Evolutionary conservation across 2,329 filamentous ascomycete species (phyloP).

Genomic region (Penicillium sp.): DNA sequence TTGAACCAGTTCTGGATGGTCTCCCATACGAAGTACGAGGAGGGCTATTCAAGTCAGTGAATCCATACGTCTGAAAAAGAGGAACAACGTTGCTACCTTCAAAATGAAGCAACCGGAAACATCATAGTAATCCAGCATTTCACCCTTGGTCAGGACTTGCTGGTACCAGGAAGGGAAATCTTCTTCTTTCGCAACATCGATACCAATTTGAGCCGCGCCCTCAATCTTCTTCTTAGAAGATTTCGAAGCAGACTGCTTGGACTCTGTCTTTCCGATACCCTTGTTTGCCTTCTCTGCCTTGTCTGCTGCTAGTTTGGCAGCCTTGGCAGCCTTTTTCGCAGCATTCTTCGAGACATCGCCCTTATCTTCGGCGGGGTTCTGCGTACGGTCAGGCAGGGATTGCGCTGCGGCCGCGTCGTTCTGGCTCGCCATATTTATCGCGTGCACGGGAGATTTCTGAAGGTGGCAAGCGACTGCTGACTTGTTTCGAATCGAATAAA

Average conservation of each 20-base stretch:
- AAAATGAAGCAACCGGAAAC: conserved; percentile 97
- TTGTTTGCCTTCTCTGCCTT: conserved; percentile 39
- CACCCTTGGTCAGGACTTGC: conserved; percentile 92
- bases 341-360: conserved; percentile 38
- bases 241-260: conserved; percentile 42
- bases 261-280: conserved; percentile 40
- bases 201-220: conserved; percentile 70
- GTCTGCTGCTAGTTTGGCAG: conserved; percentile 39
- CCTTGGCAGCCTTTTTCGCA: conserved; percentile 49
- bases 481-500: neutral
- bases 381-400: conserved; percentile 38
- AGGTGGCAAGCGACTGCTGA: neutral
- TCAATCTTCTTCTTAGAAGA: conserved; percentile 54
- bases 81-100: conserved; percentile 48
- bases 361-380: conserved; percentile 35
- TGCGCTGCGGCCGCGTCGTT: conserved; percentile 25
- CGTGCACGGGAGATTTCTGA: neutral
- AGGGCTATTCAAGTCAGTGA: conserved; percentile 42
- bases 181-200: conserved; percentile 77
- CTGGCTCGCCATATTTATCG: conserved; percentile 15
- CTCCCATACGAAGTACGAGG: conserved; percentile 66
- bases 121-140: conserved; percentile 98
- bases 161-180: conserved; percentile 97
- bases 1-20: conserved; percentile 58
- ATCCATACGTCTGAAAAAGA: neutral